These are phyloP conservation scores for Penicillium vulpinum DNA, from an alignment of 2,329 filamentous ascomycete species.

Conservation along the genomic window DNA sequence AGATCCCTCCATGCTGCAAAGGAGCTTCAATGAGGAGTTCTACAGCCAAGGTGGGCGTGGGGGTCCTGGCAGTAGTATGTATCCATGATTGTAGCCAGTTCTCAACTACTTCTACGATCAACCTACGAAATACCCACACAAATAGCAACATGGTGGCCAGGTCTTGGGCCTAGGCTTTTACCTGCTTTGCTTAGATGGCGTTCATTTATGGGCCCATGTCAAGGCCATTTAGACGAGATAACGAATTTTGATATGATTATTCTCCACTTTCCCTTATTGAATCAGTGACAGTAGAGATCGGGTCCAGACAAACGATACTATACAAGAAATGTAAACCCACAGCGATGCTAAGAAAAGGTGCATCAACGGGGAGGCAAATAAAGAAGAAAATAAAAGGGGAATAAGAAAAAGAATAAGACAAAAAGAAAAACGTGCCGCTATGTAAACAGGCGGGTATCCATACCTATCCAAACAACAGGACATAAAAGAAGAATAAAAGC, in stretches of 20 bases:
- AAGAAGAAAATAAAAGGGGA: neutral
- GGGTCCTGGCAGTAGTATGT: neutral
- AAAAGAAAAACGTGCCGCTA: constrained; percentile 13
- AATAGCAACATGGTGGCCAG: neutral
- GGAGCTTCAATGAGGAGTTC: constrained; percentile 33
- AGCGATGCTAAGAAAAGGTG: neutral
- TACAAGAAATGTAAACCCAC: constrained; percentile 1
- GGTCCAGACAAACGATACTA: neutral
- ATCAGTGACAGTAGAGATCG: neutral
- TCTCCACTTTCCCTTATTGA: neutral
- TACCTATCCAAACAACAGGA: constrained; percentile 15
- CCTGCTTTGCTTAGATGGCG: neutral
- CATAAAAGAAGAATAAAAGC: constrained; percentile 3
- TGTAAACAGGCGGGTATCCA: constrained; percentile 23
- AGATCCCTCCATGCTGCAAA: constrained; percentile 20
- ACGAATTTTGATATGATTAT: constrained; percentile 8
- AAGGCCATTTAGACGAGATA: constrained; percentile 9
- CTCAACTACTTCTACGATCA: neutral
- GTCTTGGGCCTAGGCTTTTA: neutral
- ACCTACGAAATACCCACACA: neutral
- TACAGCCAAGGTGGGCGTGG: constrained; percentile 17
- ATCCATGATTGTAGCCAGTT: neutral
- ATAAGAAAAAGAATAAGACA: constrained; percentile 3
- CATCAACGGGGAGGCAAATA: neutral
- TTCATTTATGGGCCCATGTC: neutral